Evolutionary conservation across 139 green algal genomes (phyloP), one percentile per base, ranked within the genome.

Genomic region (Yamagishiella unicocca): DNA sequence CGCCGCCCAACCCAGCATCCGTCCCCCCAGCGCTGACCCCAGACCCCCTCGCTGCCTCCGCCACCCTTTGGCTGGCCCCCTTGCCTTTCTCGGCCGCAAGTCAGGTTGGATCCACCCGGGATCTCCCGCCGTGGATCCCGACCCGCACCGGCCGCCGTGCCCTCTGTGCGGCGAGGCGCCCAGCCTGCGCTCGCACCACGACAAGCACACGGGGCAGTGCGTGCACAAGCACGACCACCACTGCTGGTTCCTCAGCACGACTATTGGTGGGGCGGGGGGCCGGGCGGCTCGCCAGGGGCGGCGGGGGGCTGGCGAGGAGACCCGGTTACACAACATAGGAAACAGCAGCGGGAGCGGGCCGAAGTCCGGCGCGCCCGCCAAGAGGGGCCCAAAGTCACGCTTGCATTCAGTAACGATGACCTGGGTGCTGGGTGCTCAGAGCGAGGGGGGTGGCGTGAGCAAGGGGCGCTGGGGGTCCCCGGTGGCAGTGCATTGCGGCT

Each of bases 221-320:
- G 67, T 80, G 33, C 67, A 80, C 68, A 87, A 87, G 66, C 35
- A 77, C 40, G 82, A 87, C 67, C 82, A 87, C 82, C 64, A 87
- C 68, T 87, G 82, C 67, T 80, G 46, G 46, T 80, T 50, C 22
- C 66, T 87, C 27, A 58, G 40, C 46, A 31, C 82, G 31, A 81
- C 46, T 67, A 87, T 87, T 14, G 82, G 79, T 85, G n/a, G 5
- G 73, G 37, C 35, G n/a, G 64, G 31, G 64, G 0, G 25, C 4
- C 9, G 64, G 2, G 31, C n/a, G 27, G 31, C 4, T 9, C 8
- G 62, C n/a, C 66, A 29, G 35, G 33, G 35, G 33, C n/a, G n/a
- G n/a, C n/a, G n/a, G n/a, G n/a, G n/a, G n/a, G n/a, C n/a, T n/a
- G n/a, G n/a, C n/a, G n/a, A n/a, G n/a, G n/a, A n/a, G n/a, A n/a